A percentile compares a stretch with the other conserved stretches of the same genome.
Evolutionary conservation across 805 yeast genomes (phyloP).

Genomic region (Grigorovia transvaalensis): DNA sequence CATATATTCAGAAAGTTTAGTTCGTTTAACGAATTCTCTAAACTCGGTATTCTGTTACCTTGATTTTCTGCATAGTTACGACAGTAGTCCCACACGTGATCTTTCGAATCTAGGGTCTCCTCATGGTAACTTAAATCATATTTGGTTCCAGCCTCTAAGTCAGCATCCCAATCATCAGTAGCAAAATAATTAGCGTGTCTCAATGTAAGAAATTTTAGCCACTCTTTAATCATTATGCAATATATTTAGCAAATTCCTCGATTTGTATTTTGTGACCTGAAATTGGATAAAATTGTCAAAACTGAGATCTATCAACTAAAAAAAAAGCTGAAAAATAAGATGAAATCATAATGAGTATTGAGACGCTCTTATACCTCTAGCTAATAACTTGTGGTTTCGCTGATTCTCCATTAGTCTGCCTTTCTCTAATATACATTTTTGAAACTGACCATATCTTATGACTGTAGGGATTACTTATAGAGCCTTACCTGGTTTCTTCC

Average conservation of each 20-base stretch:
- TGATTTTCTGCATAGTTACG: not conserved
- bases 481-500: conserved; percentile 21
- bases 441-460: not conserved
- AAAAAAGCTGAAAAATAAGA: too few species aligned
- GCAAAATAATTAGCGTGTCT: not conserved
- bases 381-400: not conserved
- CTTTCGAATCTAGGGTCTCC: not conserved
- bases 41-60: not conserved
- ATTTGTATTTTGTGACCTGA: not conserved
- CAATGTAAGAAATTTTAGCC: not conserved
- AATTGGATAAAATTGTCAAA: not conserved
- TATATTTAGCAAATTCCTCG: not conserved
- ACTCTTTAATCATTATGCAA: not conserved
- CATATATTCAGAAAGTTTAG: not conserved
- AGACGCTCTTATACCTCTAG: too few species aligned
- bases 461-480: conserved; percentile 2
- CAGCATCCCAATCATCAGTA: not conserved
- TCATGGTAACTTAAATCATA: not conserved
- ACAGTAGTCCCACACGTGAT: not conserved
- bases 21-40: not conserved
- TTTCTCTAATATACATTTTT: too few species aligned
- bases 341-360: too few species aligned
- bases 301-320: too few species aligned
- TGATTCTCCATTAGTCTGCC: too few species aligned
- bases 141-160: not conserved